phyloP scores from a whole-genome alignment of 345 rosid genomes.

The Gynandropsis gynandra region DNA sequence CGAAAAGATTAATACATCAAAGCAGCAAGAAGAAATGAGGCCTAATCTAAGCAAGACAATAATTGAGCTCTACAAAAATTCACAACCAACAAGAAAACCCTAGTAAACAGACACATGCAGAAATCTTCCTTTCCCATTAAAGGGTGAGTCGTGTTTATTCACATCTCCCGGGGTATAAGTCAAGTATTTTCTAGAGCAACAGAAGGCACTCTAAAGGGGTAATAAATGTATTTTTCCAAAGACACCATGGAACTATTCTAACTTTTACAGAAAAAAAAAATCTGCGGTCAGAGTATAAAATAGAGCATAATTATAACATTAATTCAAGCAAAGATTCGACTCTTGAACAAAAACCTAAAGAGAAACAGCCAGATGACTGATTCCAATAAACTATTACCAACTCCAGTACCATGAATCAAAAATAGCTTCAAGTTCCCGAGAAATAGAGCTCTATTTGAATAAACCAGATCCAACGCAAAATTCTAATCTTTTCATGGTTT shows the following conservation, averaged over 20 bases:
- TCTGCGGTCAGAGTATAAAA: neutral
- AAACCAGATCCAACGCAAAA: conserved; percentile 13
- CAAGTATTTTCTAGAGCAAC: no score
- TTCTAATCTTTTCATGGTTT: neutral
- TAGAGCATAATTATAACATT: neutral
- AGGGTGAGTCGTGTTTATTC: no score
- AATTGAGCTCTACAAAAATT: no score
- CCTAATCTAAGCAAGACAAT: no score
- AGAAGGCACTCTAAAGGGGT: neutral
- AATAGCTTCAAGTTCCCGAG: neutral
- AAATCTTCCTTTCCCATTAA: no score
- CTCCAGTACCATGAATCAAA: neutral
- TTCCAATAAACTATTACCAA: conserved; percentile 4
- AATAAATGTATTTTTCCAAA: neutral
- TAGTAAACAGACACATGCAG: no score
- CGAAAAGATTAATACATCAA: no score
- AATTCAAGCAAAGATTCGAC: neutral
- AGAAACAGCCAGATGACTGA: conserved; percentile 2
- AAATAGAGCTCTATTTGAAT: conserved; percentile 2
- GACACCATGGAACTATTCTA: neutral
- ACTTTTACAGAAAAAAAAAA: neutral
- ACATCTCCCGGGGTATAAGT: no score
- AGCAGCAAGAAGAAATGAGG: no score
- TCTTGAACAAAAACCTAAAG: neutral
- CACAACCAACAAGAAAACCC: no score